A percentile compares a stretch with the other conserved stretches of the same genome.
Evolutionary conservation across 352 stramenopile species (phyloP).

Genomic region (Aphanomyces cochlioides): DNA sequence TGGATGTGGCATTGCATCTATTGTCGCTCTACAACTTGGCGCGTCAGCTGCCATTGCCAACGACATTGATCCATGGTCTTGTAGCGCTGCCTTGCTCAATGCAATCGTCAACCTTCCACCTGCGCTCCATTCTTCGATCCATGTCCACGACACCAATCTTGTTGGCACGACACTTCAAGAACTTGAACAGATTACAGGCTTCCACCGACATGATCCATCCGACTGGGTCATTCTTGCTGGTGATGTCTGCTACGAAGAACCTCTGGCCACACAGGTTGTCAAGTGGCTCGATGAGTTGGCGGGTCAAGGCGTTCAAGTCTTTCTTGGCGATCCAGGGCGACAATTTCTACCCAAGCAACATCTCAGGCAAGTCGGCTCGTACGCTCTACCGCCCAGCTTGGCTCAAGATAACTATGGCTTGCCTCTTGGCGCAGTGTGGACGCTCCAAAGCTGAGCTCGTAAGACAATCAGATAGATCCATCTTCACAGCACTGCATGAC

Average conservation of each 20-base stretch:
- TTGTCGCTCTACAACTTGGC: conserved; percentile 12
- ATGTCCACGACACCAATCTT: conserved; percentile 4
- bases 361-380: background rate
- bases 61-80: conserved; percentile 26
- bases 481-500: too few species aligned
- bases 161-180: conserved; percentile 8
- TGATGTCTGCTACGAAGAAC: conserved; percentile 31
- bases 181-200: background rate
- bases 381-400: background rate
- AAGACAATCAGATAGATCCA: too few species aligned
- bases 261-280: conserved; percentile 4
- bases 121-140: background rate
- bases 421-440: background rate
- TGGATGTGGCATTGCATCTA: conserved; percentile 27
- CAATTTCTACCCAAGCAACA: background rate
- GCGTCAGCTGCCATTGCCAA: conserved; percentile 15
- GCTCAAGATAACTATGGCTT: background rate
- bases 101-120: background rate
- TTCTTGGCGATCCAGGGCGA: conserved; percentile 24
- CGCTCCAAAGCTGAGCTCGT: too few species aligned
- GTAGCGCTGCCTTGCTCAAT: conserved; percentile 15
- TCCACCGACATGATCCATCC: background rate
- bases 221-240: conserved; percentile 23
- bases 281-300: conserved; percentile 14
- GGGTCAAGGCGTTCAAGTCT: background rate